Conservation (phyloP, 2,329 filamentous ascomycete genomes). For the Orbilia javanica region DNA sequence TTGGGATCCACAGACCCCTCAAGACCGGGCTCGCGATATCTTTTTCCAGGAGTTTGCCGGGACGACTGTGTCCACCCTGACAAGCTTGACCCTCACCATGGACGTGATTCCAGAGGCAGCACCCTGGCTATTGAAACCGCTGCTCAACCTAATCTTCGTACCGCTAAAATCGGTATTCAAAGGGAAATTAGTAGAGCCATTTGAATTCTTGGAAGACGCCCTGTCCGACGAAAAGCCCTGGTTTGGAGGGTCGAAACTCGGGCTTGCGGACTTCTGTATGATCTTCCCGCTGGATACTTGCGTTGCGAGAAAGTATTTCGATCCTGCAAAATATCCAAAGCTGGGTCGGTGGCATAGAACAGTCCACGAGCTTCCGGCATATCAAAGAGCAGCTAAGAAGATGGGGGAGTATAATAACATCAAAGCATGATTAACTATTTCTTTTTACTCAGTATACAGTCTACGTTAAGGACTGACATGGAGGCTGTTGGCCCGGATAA, state of each 20-base stretch:
- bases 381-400: conserved; percentile 31
- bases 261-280: conserved; percentile 48
- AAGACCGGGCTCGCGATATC: conserved; percentile 32
- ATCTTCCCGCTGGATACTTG: conserved; percentile 48
- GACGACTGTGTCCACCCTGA: conserved; percentile 21
- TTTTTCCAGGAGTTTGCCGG: conserved; percentile 52
- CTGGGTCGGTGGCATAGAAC: conserved; percentile 34
- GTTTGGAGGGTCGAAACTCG: conserved; percentile 47
- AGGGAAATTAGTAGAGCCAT: conserved; percentile 14
- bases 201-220: conserved; percentile 46
- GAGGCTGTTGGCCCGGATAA: conserved; percentile 2
- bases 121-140: conserved; percentile 47
- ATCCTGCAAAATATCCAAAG: conserved; percentile 43
- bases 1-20: conserved; percentile 21
- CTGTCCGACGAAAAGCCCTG: conserved; percentile 46
- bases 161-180: conserved; percentile 32
- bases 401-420: conserved; percentile 31
- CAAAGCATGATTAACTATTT: background rate
- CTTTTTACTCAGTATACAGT: background rate
- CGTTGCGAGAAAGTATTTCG: conserved; percentile 42
- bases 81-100: conserved; percentile 37
- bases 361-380: conserved; percentile 29
- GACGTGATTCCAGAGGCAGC: conserved; percentile 42
- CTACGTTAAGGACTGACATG: background rate
- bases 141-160: conserved; percentile 41